phyloP scores from a whole-genome alignment of 2,329 filamentous ascomycete genomes.

The Lachnellula suecica region DNA sequence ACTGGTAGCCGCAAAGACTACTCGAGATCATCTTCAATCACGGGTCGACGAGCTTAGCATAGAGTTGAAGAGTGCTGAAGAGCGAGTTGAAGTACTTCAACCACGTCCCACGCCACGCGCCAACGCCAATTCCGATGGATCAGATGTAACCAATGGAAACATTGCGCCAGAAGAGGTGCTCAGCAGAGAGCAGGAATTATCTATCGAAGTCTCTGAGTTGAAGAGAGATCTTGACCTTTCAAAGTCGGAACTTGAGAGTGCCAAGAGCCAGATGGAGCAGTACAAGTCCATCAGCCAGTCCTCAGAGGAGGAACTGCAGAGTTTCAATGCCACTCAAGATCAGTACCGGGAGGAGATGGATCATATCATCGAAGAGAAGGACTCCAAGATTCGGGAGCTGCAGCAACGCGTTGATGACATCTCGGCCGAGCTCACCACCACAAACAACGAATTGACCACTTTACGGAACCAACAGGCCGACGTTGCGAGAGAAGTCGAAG shows the following conservation, averaged over 20 bases:
- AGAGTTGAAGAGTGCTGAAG: conserved; percentile 85
- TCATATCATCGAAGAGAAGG: conserved; percentile 70
- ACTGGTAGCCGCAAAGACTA: conserved; percentile 81
- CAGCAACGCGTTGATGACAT: conserved; percentile 83
- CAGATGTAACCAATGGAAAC: conserved; percentile 41
- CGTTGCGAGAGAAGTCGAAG: conserved; percentile 66
- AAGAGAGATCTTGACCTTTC: conserved; percentile 84
- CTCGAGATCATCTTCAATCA: conserved; percentile 82
- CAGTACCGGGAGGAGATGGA: conserved; percentile 89
- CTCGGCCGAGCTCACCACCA: conserved; percentile 74
- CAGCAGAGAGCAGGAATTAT: conserved; percentile 74
- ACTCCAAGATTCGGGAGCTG: conserved; percentile 75
- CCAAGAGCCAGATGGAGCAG: conserved; percentile 78
- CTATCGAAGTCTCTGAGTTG: conserved; percentile 79
- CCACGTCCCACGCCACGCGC: conserved; percentile 70
- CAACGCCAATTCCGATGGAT: conserved; percentile 41
- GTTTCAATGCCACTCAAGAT: conserved; percentile 76
- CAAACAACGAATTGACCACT: conserved; percentile 78
- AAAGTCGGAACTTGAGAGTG: conserved; percentile 76
- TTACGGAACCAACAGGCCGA: conserved; percentile 82
- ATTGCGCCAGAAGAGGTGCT: conserved; percentile 56
- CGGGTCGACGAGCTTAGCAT: conserved; percentile 87
- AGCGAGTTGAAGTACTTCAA: conserved; percentile 78
- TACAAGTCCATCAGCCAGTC: conserved; percentile 87
- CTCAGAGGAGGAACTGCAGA: conserved; percentile 83